Evolutionary conservation across 306 rosid species (phyloP).

Genomic region (Sicyos edulis): DNA sequence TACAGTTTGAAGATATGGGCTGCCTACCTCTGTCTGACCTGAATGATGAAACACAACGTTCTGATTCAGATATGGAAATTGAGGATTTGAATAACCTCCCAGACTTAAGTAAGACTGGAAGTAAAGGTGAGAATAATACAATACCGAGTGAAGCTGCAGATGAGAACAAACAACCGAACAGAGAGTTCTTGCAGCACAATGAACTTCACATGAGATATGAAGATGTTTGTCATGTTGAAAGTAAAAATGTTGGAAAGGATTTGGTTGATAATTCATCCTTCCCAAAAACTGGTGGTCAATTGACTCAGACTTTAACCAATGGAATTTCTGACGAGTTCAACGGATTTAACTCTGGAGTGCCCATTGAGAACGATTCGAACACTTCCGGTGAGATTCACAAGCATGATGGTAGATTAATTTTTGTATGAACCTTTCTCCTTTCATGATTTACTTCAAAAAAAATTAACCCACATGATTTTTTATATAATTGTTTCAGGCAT

Average conservation of each 20-base stretch:
- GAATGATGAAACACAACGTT: constrained; percentile 19
- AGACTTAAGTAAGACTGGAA: constrained; percentile 19
- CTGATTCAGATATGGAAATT: constrained; percentile 37
- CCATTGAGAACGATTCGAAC: constrained; percentile 31
- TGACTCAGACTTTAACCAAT: constrained; percentile 24
- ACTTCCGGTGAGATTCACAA: constrained; percentile 28
- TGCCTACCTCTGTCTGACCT: constrained; percentile 21
- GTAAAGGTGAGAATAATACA: constrained; percentile 24
- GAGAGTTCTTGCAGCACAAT: constrained; percentile 15
- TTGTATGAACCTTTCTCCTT: constrained; percentile 21
- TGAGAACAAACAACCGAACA: constrained; percentile 23
- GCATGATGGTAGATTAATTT: constrained; percentile 44
- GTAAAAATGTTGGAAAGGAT: constrained; percentile 16
- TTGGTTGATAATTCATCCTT: constrained; percentile 25
- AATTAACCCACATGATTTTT: not conserved
- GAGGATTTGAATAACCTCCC: constrained; percentile 32
- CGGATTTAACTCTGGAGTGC: constrained; percentile 20
- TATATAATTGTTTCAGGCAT: not conserved
- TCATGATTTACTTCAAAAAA: too few relatives aligned
- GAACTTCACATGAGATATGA: constrained; percentile 13
- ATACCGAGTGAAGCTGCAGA: constrained; percentile 14
- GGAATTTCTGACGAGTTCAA: constrained; percentile 27
- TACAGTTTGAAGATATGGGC: constrained; percentile 11
- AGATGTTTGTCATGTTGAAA: not conserved
- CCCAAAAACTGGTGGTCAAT: constrained; percentile 32